Evolutionary conservation across 1,284 basidiomycete species (phyloP).

Genomic region (Malassezia sympodialis): DNA sequence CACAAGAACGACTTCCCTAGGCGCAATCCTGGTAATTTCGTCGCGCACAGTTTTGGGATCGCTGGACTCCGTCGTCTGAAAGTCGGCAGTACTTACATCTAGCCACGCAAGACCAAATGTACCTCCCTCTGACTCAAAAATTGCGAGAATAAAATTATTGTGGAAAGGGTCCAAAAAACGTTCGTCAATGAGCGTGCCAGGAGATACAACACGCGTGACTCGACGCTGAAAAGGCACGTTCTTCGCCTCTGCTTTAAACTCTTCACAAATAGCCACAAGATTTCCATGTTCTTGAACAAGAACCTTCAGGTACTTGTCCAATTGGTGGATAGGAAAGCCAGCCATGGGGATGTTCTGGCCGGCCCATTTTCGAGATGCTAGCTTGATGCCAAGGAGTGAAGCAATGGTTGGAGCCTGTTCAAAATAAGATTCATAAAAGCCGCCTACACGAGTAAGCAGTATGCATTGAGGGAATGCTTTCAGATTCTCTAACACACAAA

Average conservation of each 20-base stretch:
- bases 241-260: constrained; percentile 31
- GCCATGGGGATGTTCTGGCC: constrained; percentile 40
- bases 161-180: constrained; percentile 42
- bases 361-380: constrained; percentile 33
- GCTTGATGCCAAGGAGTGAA: constrained; percentile 32
- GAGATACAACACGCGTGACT: constrained; percentile 39
- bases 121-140: constrained; percentile 1
- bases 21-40: constrained; percentile 35
- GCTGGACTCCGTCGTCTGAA: constrained; percentile 24
- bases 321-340: constrained; percentile 40
- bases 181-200: constrained; percentile 45
- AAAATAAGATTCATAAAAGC: constrained; percentile 48
- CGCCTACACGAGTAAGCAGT: constrained; percentile 42
- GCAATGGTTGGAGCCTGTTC: constrained; percentile 36
- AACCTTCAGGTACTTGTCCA: constrained; percentile 44
- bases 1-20: constrained; percentile 35
- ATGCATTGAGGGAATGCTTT: constrained; percentile 34
- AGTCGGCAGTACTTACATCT: constrained; percentile 45
- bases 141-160: constrained; percentile 39
- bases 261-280: constrained; percentile 43
- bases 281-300: constrained; percentile 36
- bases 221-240: constrained; percentile 15
- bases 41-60: constrained; percentile 33
- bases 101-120: constrained; percentile 41
- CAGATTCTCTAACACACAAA: constrained; percentile 35